Evolutionary conservation across 257 asterid genomes (phyloP).

Genomic region (Nicotiana attenuata): DNA sequence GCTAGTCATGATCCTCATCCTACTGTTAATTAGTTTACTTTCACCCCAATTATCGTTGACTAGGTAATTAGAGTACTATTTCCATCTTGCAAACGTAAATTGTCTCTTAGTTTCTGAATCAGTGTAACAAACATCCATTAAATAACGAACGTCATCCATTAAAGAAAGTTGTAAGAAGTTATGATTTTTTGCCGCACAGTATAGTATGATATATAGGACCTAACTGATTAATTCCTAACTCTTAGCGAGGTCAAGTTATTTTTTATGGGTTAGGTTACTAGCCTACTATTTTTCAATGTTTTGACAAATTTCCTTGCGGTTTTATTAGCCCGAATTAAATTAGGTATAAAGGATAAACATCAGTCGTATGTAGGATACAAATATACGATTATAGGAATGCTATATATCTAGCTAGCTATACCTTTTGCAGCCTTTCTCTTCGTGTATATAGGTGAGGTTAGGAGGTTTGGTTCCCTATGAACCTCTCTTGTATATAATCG

Average conservation of each 20-base stretch:
- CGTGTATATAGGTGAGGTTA: neutral
- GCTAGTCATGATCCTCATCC: neutral
- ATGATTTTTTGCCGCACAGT: neutral
- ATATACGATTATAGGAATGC: neutral
- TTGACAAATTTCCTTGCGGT: neutral
- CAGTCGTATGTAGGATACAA: neutral
- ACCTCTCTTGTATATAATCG: neutral
- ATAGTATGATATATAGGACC: neutral
- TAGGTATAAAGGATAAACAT: neutral
- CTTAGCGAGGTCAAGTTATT: neutral
- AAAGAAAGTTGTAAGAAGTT: neutral
- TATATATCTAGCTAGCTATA: neutral
- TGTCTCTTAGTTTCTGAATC: neutral
- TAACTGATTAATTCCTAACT: neutral
- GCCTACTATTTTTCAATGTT: too few species aligned
- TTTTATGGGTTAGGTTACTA: too few species aligned
- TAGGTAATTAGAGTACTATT: neutral
- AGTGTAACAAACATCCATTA: neutral
- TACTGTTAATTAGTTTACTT: neutral
- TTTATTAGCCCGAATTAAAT: neutral
- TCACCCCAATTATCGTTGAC: neutral
- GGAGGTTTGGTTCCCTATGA: neutral
- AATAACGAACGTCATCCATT: neutral
- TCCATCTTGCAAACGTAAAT: neutral
- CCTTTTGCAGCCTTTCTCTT: neutral